Conservation (phyloP, 164 flowering plant genomes). For the Nymphaea thermarum region DNA sequence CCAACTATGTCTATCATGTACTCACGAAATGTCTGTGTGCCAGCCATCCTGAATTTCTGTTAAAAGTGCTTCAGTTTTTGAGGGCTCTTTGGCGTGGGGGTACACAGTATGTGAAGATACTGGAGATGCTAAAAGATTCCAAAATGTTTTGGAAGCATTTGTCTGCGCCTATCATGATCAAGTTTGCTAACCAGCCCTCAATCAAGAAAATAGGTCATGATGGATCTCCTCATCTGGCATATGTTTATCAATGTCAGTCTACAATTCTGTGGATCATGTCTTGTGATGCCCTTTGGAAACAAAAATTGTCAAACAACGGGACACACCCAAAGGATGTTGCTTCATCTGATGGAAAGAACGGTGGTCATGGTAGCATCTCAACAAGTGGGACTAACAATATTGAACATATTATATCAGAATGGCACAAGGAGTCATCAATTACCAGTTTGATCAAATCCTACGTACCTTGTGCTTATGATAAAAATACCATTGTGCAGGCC, state of each 20-base stretch:
- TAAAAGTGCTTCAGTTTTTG: constrained; percentile 48
- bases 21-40: constrained; percentile 4
- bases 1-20: too few species aligned
- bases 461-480: constrained; percentile 41
- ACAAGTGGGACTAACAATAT: constrained; percentile 17
- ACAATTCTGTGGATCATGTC: constrained; percentile 55
- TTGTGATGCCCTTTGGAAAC: constrained; percentile 50
- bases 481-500: constrained; percentile 21
- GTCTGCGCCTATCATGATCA: constrained; percentile 17
- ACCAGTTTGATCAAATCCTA: constrained; percentile 40
- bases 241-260: constrained; percentile 50
- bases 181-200: constrained; percentile 11
- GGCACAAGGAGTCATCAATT: constrained; percentile 36
- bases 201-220: constrained; percentile 17
- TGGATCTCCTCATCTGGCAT: constrained; percentile 24
- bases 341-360: constrained; percentile 16
- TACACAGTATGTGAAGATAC: constrained; percentile 36
- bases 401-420: constrained; percentile 33
- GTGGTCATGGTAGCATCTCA: constrained; percentile 10
- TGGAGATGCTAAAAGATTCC: constrained; percentile 43
- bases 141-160: constrained; percentile 54
- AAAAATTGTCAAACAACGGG: constrained; percentile 41
- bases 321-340: constrained; percentile 17
- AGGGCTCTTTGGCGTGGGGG: constrained; percentile 82
- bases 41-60: constrained; percentile 56